Evolutionary conservation across 805 yeast species (phyloP).

Genomic region (Wickerhamiella azyma): DNA sequence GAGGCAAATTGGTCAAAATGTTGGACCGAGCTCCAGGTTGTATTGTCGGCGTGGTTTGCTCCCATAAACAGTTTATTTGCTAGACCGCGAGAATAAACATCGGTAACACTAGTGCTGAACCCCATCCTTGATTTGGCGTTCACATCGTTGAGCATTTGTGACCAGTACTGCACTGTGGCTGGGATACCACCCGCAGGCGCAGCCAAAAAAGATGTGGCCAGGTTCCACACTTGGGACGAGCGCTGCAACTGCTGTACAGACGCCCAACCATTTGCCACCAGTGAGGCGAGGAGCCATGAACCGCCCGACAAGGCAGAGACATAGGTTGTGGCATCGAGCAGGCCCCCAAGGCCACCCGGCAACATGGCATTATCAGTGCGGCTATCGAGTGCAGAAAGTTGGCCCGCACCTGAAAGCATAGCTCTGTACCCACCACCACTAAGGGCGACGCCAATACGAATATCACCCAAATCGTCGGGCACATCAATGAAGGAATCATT

Average conservation of each 20-base stretch:
- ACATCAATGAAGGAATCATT: background rate
- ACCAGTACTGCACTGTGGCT: background rate
- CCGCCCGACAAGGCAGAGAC: constrained; percentile 58
- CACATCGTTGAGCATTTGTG: background rate
- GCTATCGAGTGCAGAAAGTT: background rate
- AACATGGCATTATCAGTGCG: background rate
- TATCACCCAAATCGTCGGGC: background rate
- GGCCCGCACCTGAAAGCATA: constrained; percentile 46
- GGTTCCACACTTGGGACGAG: constrained; percentile 3
- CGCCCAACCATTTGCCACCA: constrained; percentile 27
- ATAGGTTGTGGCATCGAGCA: constrained; percentile 40
- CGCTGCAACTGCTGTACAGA: background rate
- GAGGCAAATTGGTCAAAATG: constrained; percentile 40
- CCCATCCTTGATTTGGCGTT: constrained; percentile 33
- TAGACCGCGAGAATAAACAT: constrained; percentile 60
- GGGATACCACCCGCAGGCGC: constrained; percentile 9
- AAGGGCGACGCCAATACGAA: constrained; percentile 33
- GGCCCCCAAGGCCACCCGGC: constrained; percentile 29
- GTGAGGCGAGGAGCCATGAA: constrained; percentile 46
- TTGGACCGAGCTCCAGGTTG: constrained; percentile 39
- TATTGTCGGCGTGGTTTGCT: constrained; percentile 39
- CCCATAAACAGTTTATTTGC: constrained; percentile 35
- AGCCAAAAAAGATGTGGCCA: background rate
- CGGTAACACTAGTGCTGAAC: constrained; percentile 45
- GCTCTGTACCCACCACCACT: constrained; percentile 82